phyloP scores from a whole-genome alignment of 2,329 filamentous ascomycete genomes.

The Uncinocarpus reesii region DNA sequence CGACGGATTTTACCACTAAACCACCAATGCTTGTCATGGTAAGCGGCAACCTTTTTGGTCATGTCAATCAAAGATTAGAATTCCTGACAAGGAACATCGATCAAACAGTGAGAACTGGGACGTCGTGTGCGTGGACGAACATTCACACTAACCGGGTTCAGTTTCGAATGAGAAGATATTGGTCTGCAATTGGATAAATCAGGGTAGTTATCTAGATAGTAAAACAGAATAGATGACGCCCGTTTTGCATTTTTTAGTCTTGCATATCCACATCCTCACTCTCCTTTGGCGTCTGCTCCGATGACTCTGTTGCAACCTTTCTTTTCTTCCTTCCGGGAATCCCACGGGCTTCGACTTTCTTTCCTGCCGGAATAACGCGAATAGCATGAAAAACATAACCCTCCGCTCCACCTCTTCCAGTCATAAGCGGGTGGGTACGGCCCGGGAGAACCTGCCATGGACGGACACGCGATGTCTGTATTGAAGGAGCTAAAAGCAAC shows the following conservation, averaged over 20 bases:
- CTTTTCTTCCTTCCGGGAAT: slow-evolving; percentile 56
- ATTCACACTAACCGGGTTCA: too few species aligned
- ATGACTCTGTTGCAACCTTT: slow-evolving; percentile 37
- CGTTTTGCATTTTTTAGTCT: background rate
- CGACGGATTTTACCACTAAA: slow-evolving; percentile 48
- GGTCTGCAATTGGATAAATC: too few species aligned
- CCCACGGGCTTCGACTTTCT: slow-evolving; percentile 71
- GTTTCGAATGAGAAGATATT: too few species aligned
- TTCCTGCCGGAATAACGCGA: slow-evolving; percentile 67
- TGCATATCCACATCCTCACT: background rate
- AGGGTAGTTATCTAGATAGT: too few species aligned
- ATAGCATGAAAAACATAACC: slow-evolving; percentile 82
- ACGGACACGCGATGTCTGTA: slow-evolving; percentile 70
- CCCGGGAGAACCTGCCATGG: slow-evolving; percentile 87
- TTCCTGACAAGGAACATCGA: too few species aligned
- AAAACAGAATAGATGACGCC: background rate
- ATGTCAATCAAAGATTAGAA: too few species aligned
- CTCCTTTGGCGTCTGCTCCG: background rate
- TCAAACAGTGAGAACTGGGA: too few species aligned
- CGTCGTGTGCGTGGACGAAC: too few species aligned
- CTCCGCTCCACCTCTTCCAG: slow-evolving; percentile 71
- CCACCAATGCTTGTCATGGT: slow-evolving; percentile 27
- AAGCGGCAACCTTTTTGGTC: too few species aligned
- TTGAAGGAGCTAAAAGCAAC: slow-evolving; percentile 62
- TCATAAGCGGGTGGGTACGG: slow-evolving; percentile 91